Percentiles rank a stretch among this genome's conserved stretches.
phyloP scores from a whole-genome alignment of 2,329 filamentous ascomycete genomes.

The Talaromyces sp. region DNA sequence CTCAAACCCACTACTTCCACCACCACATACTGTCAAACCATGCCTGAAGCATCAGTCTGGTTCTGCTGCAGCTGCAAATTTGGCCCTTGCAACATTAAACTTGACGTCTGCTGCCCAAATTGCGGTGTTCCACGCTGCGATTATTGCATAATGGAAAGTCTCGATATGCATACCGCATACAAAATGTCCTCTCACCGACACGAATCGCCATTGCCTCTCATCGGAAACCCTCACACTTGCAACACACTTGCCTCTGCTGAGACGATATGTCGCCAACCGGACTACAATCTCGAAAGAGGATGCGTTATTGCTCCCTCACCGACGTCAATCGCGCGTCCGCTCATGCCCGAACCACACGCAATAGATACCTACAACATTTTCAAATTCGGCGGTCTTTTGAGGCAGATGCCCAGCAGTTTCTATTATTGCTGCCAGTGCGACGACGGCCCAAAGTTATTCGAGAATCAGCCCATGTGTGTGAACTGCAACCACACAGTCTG shows the following conservation, averaged over 20 bases:
- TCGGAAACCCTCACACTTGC: not conserved
- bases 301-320: not conserved
- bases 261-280: not conserved
- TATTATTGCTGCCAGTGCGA: constrained; percentile 35
- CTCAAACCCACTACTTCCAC: not conserved
- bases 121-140: constrained; percentile 20
- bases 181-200: not conserved
- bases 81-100: constrained; percentile 23
- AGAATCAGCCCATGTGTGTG: constrained; percentile 27
- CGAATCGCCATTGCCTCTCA: not conserved
- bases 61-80: constrained; percentile 29
- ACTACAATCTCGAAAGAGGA: not conserved
- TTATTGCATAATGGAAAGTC: constrained; percentile 8
- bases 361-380: not conserved
- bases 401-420: constrained; percentile 17
- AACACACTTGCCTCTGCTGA: not conserved
- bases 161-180: not conserved
- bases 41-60: constrained; percentile 19
- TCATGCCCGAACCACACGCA: not conserved
- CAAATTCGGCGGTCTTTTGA: constrained; percentile 1
- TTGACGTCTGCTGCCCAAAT: constrained; percentile 22
- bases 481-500: constrained; percentile 28
- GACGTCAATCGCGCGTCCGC: not conserved
- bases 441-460: constrained; percentile 35
- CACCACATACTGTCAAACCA: constrained; percentile 1